Evolutionary conservation across 2,329 filamentous ascomycete genomes (phyloP), one percentile per base, ranked within the genome.

Genomic region (Aureobasidium sp.): DNA sequence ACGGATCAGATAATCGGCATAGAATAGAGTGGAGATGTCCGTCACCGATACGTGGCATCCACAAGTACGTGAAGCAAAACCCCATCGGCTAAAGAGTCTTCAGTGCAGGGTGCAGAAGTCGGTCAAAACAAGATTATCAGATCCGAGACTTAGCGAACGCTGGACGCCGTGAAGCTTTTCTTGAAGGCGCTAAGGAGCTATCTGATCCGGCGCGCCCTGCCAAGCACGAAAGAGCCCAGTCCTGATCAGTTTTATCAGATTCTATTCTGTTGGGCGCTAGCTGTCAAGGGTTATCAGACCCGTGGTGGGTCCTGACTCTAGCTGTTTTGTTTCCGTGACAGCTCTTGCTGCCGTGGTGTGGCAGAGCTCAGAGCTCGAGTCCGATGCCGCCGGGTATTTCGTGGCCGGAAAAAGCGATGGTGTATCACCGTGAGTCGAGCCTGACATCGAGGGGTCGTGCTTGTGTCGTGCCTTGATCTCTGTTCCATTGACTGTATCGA

Each of bases 51-150:
- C 25, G 49, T 27, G 33, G 23, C 17, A 23, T 33, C 3, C 7
- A 19, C 25, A 27, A 15, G 38, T 3, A 17, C n/a, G 17, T 9
- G 10, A 23, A 35, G 25, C 19, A n/a, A 19, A 2, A 46, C 17
- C 3, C 2, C 49, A 53, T 53, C 35, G 49, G 49, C 49, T 40
- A 33, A 11, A 53, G 4, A 15, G 7, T 40, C 49, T 29, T 10
- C 19, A 13, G 9, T 17, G 19, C 25, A 35, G 23, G 1, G 17
- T 54, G 27, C 51, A 55, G 37, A 23, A 37, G 21, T 40, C 2
- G 25, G 27, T 35, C 27, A 10, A 60, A 53, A 53, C 35, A 42
- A 53, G 38, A 51, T 60, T 60, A 60, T 60, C 57, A 33, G 57
- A 60, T 60, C 57, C 57, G 57, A 51, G 21, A 17, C 10, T 42